phyloP scores from a whole-genome alignment of 2,329 filamentous ascomycete species.

The Scortechinia acanthostroma region DNA sequence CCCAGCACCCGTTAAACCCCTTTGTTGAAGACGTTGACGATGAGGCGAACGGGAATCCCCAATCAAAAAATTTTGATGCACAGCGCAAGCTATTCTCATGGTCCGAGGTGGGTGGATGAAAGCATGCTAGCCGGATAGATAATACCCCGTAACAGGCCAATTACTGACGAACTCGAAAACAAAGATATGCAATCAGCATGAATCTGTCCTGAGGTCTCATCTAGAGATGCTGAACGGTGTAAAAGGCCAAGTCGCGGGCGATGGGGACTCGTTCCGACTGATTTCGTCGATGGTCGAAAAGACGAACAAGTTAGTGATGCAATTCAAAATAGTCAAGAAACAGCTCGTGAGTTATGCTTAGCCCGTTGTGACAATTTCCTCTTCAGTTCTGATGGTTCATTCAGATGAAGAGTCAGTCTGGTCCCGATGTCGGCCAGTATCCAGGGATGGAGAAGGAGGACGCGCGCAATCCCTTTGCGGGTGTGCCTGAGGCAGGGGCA shows the following conservation, averaged over 20 bases:
- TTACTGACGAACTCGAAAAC: no score
- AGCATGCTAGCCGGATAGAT: no score
- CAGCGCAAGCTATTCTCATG: neutral
- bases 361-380: no score
- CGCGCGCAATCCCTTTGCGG: no score
- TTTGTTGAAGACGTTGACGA: neutral
- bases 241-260: neutral
- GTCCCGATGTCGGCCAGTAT: no score
- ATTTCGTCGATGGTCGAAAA: neutral
- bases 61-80: neutral
- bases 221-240: neutral
- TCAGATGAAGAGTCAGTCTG: no score
- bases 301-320: neutral
- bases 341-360: neutral
- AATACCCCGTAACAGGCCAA: no score
- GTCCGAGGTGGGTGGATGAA: neutral
- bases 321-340: neutral
- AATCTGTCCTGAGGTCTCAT: neutral
- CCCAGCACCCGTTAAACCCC: no score
- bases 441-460: no score
- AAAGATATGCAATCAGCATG: neutral
- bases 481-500: no score
- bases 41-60: neutral
- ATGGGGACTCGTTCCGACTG: neutral
- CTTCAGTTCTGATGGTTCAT: no score